phyloP scores from a whole-genome alignment of 1,139 yeast genomes.

The Geotrichum bryndzae region DNA sequence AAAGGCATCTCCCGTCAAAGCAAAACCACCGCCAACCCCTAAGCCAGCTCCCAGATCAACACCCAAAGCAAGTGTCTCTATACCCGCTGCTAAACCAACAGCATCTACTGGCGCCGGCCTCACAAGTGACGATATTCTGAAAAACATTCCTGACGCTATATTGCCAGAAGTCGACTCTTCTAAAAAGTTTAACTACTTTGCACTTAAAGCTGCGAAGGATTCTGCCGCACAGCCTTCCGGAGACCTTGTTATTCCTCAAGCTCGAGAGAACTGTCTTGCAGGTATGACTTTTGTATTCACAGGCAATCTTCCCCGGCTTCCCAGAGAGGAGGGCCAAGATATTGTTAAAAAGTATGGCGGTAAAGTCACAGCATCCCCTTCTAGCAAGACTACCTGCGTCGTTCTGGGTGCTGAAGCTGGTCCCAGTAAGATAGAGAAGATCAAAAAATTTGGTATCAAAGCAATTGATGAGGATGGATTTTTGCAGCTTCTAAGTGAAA shows the following conservation, averaged over 20 bases:
- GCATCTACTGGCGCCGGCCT: conserved; percentile 3
- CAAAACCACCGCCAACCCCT: conserved; percentile 8
- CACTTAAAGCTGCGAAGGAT: conserved; percentile 28
- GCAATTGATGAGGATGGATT: conserved; percentile 88
- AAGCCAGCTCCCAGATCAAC: conserved; percentile 1
- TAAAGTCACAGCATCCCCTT: conserved; percentile 81
- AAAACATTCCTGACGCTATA: conserved; percentile 62
- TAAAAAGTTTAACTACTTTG: conserved; percentile 51
- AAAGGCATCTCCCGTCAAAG: neutral
- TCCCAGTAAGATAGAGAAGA: conserved; percentile 83
- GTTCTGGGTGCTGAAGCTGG: conserved; percentile 97
- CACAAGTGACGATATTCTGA: conserved; percentile 51
- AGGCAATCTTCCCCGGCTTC: conserved; percentile 75
- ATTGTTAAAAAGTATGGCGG: conserved; percentile 87
- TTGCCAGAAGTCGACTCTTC: conserved; percentile 52
- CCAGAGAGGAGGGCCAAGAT: conserved; percentile 68
- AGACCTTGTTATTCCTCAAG: conserved; percentile 53
- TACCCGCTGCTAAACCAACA: neutral
- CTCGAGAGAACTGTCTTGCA: conserved; percentile 72
- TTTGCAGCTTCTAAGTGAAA: conserved; percentile 57
- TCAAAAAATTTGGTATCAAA: conserved; percentile 64
- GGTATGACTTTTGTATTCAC: conserved; percentile 93
- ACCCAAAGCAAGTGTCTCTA: neutral
- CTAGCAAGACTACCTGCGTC: conserved; percentile 79
- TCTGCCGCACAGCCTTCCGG: conserved; percentile 32